Percentiles rank a stretch among this genome's conserved stretches.
Evolutionary conservation across 228 moss, liverwort and hornwort genomes (phyloP).

Genomic region (Sphagnum fallax): DNA sequence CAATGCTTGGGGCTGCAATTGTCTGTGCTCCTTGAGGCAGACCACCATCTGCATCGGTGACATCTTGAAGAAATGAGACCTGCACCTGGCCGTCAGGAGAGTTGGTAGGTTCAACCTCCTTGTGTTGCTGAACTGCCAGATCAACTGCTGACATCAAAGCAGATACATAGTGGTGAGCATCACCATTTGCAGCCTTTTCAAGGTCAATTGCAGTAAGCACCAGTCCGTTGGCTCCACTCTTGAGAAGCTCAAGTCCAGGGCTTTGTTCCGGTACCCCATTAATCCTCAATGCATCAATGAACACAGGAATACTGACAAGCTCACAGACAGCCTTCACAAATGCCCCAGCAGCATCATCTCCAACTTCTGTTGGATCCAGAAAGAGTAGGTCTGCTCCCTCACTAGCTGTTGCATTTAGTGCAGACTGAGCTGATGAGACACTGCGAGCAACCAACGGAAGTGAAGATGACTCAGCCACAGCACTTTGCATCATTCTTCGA

Average conservation of each 20-base stretch:
- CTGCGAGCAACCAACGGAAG: conserved; percentile 83
- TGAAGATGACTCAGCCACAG: conserved; percentile 58
- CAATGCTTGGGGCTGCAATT: conserved; percentile 11
- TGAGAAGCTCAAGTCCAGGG: conserved; percentile 33
- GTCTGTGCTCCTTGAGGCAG: conserved; percentile 27
- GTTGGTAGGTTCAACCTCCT: conserved; percentile 20
- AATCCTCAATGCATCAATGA: conserved; percentile 51
- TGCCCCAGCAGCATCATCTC: conserved; percentile 16
- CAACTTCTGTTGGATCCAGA: conserved; percentile 31
- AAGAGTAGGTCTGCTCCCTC: conserved; percentile 95
- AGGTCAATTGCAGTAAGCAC: conserved; percentile 40
- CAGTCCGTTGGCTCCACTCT: conserved; percentile 75
- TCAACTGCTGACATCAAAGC: conserved; percentile 36
- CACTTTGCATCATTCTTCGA: conserved; percentile 91
- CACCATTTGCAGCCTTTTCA: conserved; percentile 20
- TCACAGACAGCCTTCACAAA: conserved; percentile 56
- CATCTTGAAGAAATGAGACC: conserved; percentile 11
- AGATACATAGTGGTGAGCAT: conserved; percentile 28
- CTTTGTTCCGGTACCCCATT: conserved; percentile 15
- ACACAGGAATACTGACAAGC: conserved; percentile 78
- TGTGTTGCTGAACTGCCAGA: conserved; percentile 36
- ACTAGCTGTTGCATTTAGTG: conserved; percentile 63
- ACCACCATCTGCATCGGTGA: conserved; percentile 24
- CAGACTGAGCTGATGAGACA: conserved; percentile 67
- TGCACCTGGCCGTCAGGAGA: conserved; percentile 12